phyloP scores from a whole-genome alignment of 2,329 filamentous ascomycete genomes.

The Phialophora verrucosa region DNA sequence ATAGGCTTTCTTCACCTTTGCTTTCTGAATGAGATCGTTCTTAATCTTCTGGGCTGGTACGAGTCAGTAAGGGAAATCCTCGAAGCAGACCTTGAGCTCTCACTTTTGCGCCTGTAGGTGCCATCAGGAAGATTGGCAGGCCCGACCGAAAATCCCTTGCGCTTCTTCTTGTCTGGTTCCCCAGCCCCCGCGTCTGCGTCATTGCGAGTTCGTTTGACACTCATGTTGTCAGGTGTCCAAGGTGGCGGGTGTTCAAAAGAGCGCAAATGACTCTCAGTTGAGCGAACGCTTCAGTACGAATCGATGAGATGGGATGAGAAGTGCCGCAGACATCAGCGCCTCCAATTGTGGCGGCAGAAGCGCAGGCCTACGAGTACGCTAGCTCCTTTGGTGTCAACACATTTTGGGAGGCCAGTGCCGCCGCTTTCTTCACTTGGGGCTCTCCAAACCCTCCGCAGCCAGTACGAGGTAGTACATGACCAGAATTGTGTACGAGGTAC shows the following conservation, averaged over 20 bases:
- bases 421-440: neutral
- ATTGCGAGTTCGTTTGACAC: conserved; percentile 63
- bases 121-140: conserved; percentile 91
- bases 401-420: neutral
- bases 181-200: conserved; percentile 42
- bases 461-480: too few relatives aligned
- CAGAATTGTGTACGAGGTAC: too few relatives aligned
- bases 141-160: conserved; percentile 78
- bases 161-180: conserved; percentile 45
- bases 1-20: conserved; percentile 91
- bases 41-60: conserved; percentile 82
- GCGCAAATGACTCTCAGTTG: neutral
- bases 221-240: conserved; percentile 52
- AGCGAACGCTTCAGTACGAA: neutral
- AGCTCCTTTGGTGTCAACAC: neutral
- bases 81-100: conserved; percentile 15
- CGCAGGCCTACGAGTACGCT: neutral
- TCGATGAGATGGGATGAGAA: neutral
- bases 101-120: conserved; percentile 80
- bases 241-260: neutral
- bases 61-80: conserved; percentile 7
- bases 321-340: neutral
- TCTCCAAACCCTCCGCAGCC: too few relatives aligned
- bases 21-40: conserved; percentile 83
- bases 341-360: neutral